Base-by-base conservation (phyloP, 176 grass and related monocot genomes). In the Areca catechu region DNA sequence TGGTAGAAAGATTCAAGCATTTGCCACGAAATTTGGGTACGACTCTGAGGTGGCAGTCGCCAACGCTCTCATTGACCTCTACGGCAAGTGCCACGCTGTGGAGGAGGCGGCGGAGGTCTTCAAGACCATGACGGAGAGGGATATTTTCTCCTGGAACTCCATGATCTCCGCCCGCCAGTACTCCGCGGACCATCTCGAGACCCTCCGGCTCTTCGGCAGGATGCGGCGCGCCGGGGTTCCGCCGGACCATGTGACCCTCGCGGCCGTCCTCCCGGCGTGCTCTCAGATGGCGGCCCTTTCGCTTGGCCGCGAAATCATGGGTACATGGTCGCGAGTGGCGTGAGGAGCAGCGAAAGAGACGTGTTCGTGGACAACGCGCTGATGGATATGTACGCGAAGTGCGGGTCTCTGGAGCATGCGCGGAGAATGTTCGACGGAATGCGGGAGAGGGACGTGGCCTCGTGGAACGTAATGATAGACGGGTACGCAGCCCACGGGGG, bases 401-500 rank as follows among this genome's bases (percentile, higher is more conserved):
- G 78, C 24, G 78, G 82, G 20, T 71, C 58, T 2, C 51, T 90
- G 62, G 68, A 79, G 56, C 75, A 82, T 5, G 78, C 86, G 25
- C 53, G 65, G 30, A 23, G 17, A n/a, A 7, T 85, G 20, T 90
- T 90, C 67, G 48, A 69, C 20, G 27, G 70, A 37, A 89, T 60
- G 60, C 17, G 19, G 17, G 67, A 25, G 16, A 54, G 29, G 2
- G 82, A 90, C 15, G 60, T 82, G 15, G 78, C 82, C 43, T 90
- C 78, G 16, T 90, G 82, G 86, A 85, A 90, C 30, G 82, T 90
- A 62, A 85, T 85, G 82, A 90, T 90, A 5, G 71, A 90, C 57
- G 86, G 74, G 5, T 82, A 82, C 63, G 82, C 81, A 27, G 63
- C 75, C 15, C 86, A 85, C 52, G 86, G 86, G 29, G 55, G 16